Evolutionary conservation across 306 rosid species (phyloP), one percentile per base, ranked within the genome.

Genomic region (Glycine soja): DNA sequence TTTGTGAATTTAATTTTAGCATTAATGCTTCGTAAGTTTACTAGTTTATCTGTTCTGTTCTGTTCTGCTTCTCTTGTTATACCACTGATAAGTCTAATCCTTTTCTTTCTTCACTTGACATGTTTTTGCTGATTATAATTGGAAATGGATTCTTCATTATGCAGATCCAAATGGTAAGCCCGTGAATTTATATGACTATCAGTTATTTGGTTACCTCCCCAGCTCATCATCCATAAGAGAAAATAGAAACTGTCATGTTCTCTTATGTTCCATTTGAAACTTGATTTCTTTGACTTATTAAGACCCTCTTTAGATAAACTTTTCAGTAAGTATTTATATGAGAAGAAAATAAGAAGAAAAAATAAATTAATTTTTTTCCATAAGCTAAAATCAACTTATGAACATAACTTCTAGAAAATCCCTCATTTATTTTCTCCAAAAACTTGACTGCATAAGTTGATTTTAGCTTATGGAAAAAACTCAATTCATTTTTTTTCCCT

Each of bases 91-190:
- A 30, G 0, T 78, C 76, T 82, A 53, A 74, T 54, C 47, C 45
- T 38, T 77, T 40, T 80, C 34, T 70, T 70, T 32, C 56, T 6
- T 68, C 30, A 38, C 47, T 80, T 74, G 81, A 56, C 80, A 84
- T 87, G 86, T 52, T 72, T 67, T 50, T 81, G 61, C 42, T 30
- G 72, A 59, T 10, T 4, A 61, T 57, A 72, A 15, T 65, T 79
- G 56, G 10, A 42, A 40, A 36, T 6, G 77, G 84, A 1, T 82
- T 50, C 36, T 65, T 86, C 78, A 61, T 43, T 16, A 4, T 71
- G 75, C 81, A 87, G 90, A 85, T 75, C 88, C 85, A 63, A 84
- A 84, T 82, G 86, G 86, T 85, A 87, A 79, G 86, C 15, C 10
- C 6, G 5, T 47, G n/a, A 76, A 43, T 77, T 72, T 77, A 12